Conservation (phyloP, 345 rosid genomes). For the Salix brachista region DNA sequence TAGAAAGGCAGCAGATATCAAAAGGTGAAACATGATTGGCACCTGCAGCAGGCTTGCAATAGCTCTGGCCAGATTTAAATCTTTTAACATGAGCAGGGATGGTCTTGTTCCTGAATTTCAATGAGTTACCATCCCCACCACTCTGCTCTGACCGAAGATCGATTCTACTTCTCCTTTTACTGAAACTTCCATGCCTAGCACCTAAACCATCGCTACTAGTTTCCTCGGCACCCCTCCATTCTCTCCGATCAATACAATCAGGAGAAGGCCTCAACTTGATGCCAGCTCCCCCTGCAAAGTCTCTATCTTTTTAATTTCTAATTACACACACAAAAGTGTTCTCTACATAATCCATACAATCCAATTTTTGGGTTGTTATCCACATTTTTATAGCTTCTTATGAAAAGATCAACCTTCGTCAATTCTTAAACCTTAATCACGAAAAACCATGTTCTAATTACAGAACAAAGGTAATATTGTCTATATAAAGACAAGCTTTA, state of each 20-base stretch:
- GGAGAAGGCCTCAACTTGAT: neutral
- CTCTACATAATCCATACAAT: neutral
- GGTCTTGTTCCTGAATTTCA: constrained; percentile 6
- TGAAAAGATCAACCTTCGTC: no score
- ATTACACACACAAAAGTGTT: neutral
- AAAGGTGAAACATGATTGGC: constrained; percentile 19
- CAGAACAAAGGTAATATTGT: no score
- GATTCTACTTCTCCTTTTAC: constrained; percentile 12
- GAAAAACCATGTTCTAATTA: no score
- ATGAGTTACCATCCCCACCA: neutral
- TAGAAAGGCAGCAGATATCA: constrained; percentile 29
- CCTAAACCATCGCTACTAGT: neutral
- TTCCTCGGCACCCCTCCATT: neutral
- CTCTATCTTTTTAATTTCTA: neutral
- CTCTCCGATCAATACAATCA: neutral
- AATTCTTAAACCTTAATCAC: no score
- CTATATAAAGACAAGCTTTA: no score
- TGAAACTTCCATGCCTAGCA: neutral
- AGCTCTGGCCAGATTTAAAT: constrained; percentile 1
- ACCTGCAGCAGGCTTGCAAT: neutral
- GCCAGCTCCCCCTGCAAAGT: neutral
- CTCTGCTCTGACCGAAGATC: constrained; percentile 12
- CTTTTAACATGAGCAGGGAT: neutral
- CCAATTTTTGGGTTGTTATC: no score
- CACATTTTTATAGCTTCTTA: no score